Conservation (phyloP, 2,329 filamentous ascomycete species). For the Elsinoe fawcettii region DNA sequence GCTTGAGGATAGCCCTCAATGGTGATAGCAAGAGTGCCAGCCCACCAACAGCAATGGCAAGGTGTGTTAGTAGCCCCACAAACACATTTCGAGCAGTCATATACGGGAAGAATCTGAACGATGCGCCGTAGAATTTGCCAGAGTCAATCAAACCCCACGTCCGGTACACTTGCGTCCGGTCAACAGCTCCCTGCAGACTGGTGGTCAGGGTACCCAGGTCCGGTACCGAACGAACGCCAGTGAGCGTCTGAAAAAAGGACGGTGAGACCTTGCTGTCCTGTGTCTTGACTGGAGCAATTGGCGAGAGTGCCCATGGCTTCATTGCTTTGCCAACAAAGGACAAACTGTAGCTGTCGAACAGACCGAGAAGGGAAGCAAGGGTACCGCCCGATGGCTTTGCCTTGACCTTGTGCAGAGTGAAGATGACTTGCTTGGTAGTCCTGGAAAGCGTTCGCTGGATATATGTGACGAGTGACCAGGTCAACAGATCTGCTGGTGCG, state of each 20-base stretch:
- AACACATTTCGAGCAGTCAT: constrained; percentile 45
- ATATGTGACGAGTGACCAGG: constrained; percentile 46
- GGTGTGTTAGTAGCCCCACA: constrained; percentile 42
- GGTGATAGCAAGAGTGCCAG: constrained; percentile 45
- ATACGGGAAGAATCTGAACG: constrained; percentile 52
- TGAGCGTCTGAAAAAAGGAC: constrained; percentile 33
- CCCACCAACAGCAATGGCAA: constrained; percentile 39
- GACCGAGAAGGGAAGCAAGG: constrained; percentile 56
- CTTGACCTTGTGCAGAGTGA: constrained; percentile 49
- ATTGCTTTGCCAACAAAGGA: constrained; percentile 41
- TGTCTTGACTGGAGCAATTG: constrained; percentile 30
- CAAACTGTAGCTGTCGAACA: constrained; percentile 43
- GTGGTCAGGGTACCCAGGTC: constrained; percentile 53
- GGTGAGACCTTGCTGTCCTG: constrained; percentile 26
- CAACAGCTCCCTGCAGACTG: constrained; percentile 45
- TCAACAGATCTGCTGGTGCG: constrained; percentile 50
- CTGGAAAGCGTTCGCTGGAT: constrained; percentile 45
- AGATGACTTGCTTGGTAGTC: constrained; percentile 44
- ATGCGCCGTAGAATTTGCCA: constrained; percentile 49
- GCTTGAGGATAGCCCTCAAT: constrained; percentile 44
- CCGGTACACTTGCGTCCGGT: constrained; percentile 52
- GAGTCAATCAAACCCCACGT: constrained; percentile 48
- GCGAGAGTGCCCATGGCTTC: constrained; percentile 46
- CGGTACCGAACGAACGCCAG: constrained; percentile 47
- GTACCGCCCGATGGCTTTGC: constrained; percentile 50